Base-by-base conservation (phyloP, 2,329 filamentous ascomycete species). In the Ambrosiella beaveri region DNA sequence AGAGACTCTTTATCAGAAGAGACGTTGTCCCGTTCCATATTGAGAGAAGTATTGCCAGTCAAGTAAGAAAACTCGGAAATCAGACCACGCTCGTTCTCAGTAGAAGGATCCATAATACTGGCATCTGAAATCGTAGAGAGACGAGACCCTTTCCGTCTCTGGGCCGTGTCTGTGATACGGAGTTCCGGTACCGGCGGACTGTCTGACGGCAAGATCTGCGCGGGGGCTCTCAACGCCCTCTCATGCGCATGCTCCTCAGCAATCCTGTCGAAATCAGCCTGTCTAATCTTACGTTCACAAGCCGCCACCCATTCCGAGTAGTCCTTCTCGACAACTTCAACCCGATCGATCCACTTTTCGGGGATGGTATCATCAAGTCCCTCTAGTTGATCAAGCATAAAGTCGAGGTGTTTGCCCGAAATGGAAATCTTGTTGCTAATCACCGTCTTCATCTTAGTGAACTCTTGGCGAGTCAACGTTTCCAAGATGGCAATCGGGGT, bases 301-400 rank as follows among this genome's bases (percentile, higher is more conserved):
- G 84, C 77, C 53, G 85, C 82, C 49, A 83, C 81, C 93, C 93
- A 98, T 27, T 82, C 78, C 7, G 82, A 80, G 68, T 91, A 95
- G 37, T 83, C 79, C 9, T 77, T 74, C 68, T 98, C 93, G 3
- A 94, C 74, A 0, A 72, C 70, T 68, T 97, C 93, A 71, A 97
- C 84, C 3, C 83, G 78, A 64, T 95, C 88, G 58, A 97, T 80
- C 93, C 91, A 98, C 36, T 73, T 68, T 45, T 94, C 86, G 0
- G 93, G 93, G 8, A 98, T 73, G 0, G 85, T 88, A 65, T 98
- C 93, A 49, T 85, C 76, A 57, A 82, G 76, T 1, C 88, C 90
- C 68, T 97, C 93, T 1, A 97, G 75, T 38, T 80, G 77, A 69
- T 98, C 90, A 12, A 98, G 76, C 78, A 96, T 88, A 55, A 77